Conservation (phyloP, 2,329 filamentous ascomycete species). For the Claviceps sp. region DNA sequence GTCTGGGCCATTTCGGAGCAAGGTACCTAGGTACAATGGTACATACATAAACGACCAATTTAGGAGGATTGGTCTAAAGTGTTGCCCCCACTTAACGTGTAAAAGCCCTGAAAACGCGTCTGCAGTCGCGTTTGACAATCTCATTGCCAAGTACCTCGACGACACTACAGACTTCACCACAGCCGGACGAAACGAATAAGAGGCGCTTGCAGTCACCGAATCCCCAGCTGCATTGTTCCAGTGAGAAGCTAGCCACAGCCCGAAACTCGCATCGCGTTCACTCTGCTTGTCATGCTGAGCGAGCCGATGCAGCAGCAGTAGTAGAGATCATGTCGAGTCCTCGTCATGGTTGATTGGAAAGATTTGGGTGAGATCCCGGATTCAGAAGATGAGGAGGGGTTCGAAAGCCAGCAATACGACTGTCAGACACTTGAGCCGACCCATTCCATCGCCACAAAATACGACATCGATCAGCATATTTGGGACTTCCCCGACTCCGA, state of each 20-base stretch:
- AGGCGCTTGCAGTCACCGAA: not conserved
- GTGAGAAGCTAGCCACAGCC: not conserved
- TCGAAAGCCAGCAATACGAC: conserved; percentile 22
- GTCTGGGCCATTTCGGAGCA: not conserved
- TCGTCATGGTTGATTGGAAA: conserved; percentile 34
- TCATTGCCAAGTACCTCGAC: too few relatives aligned
- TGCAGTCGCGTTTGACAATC: conserved; percentile 12
- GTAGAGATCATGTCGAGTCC: conserved; percentile 15
- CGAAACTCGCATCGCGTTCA: not conserved
- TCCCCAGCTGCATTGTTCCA: not conserved
- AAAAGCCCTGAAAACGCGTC: conserved; percentile 14
- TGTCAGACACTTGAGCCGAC: not conserved
- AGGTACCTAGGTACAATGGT: too few relatives aligned
- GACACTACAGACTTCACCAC: too few relatives aligned
- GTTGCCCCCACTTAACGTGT: conserved; percentile 3
- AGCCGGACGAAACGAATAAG: not conserved
- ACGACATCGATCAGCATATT: conserved; percentile 11
- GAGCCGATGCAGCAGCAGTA: not conserved
- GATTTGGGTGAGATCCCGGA: conserved; percentile 37
- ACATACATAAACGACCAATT: too few relatives aligned
- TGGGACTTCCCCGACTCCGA: conserved; percentile 25
- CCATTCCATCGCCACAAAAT: not conserved
- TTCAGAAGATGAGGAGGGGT: conserved; percentile 34
- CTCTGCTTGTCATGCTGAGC: not conserved
- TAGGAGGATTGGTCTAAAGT: too few relatives aligned